Base-by-base conservation (phyloP, 2,329 filamentous ascomycete species). In the Ophiostoma angusticollis region DNA sequence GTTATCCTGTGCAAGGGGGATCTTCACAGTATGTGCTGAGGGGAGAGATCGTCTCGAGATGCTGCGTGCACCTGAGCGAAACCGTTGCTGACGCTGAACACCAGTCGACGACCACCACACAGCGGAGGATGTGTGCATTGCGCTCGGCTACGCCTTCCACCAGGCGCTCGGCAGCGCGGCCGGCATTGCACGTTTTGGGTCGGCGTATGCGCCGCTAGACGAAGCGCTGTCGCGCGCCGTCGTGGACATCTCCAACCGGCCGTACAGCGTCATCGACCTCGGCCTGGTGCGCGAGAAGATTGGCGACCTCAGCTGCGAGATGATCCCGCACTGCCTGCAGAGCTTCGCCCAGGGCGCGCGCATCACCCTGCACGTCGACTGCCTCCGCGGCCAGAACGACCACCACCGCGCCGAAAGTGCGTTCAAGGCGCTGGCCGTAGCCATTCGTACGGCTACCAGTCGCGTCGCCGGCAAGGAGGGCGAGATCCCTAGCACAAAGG, bases 31-130 rank as follows among this genome's bases (percentile, higher is more conserved):
- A 12, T 7, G 32, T 32, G n/a, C n/a, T n/a, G n/a, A n/a, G n/a
- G n/a, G n/a, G n/a, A 16, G 19, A n/a, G 9, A 6, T 4, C 13
- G 1, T 12, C n/a, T 9, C n/a, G n/a, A n/a, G n/a, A n/a, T n/a
- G n/a, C n/a, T n/a, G n/a, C n/a, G n/a, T n/a, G n/a, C n/a, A n/a
- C n/a, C n/a, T n/a, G n/a, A n/a, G n/a, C n/a, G n/a, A n/a, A n/a
- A n/a, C n/a, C n/a, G n/a, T n/a, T n/a, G n/a, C n/a, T n/a, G n/a
- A n/a, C n/a, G n/a, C n/a, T n/a, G n/a, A n/a, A n/a, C n/a, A n/a
- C 2, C 14, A 89, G 86, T 98, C 59, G 91, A 98, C 64, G 91
- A 96, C 70, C 91, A 98, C 65, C 91, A 98, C 72, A 95, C 89
- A 8, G 82, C 87, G 47, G 91, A 98, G 68, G 91, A 98, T 58